These are phyloP conservation scores for Thelonectria rubi DNA, from an alignment of 2,329 filamentous ascomycete species.

Conservation along the genomic window DNA sequence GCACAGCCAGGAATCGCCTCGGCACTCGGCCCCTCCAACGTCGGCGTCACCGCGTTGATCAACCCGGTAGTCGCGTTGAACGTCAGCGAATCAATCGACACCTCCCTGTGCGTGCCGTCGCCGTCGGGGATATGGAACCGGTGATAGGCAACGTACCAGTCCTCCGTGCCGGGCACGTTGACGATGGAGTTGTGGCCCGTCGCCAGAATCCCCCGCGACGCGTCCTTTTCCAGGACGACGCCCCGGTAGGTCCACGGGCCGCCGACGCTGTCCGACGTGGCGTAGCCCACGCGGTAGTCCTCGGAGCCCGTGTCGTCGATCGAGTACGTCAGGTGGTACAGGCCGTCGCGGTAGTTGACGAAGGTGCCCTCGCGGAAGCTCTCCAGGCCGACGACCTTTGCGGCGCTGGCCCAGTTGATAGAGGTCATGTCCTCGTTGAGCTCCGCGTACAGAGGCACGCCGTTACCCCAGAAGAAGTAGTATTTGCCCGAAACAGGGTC, in stretches of 20 bases:
- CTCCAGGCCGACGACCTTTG: conserved; percentile 48
- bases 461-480: conserved; percentile 71
- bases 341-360: conserved; percentile 54
- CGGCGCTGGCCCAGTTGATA: conserved; percentile 49
- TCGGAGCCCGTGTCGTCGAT: conserved; percentile 57
- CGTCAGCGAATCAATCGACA: conserved; percentile 52
- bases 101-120: conserved; percentile 54
- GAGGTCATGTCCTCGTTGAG: conserved; percentile 57
- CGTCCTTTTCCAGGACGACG: conserved; percentile 54
- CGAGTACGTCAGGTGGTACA: conserved; percentile 59
- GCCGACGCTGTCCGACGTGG: conserved; percentile 48
- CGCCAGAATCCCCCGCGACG: conserved; percentile 52
- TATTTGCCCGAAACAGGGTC: conserved; percentile 66
- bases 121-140: conserved; percentile 57
- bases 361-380: conserved; percentile 54
- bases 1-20: conserved; percentile 20
- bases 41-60: conserved; percentile 48
- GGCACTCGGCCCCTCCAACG: conserved; percentile 25
- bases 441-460: conserved; percentile 52
- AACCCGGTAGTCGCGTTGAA: conserved; percentile 51
- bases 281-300: conserved; percentile 58
- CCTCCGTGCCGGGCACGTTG: conserved; percentile 56
- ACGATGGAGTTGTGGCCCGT: conserved; percentile 58
- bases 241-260: conserved; percentile 58
- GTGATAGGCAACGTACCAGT: conserved; percentile 62